Evolutionary conservation across 495 filamentous ascomycete species (phyloP).

Genomic region (Daldinia decipiens): DNA sequence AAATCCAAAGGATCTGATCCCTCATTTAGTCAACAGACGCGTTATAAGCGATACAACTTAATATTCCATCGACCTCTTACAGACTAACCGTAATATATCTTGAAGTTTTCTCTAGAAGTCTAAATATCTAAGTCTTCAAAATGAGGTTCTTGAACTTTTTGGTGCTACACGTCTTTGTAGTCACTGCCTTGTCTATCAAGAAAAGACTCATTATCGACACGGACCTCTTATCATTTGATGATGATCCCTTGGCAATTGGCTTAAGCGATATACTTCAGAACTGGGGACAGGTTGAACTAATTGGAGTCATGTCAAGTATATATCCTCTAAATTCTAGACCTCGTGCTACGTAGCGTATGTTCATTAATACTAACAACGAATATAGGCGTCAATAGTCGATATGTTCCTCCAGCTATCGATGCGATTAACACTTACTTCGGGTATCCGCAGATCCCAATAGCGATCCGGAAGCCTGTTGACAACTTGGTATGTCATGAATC

Average conservation of each 20-base stretch:
- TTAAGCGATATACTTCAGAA: conserved; percentile 29
- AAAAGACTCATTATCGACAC: conserved; percentile 37
- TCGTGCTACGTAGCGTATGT: no score
- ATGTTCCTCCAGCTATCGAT: conserved; percentile 45
- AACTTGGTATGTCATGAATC: conserved; percentile 39
- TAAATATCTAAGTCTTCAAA: conserved; percentile 2
- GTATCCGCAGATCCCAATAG: conserved; percentile 45
- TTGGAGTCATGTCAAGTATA: conserved; percentile 36
- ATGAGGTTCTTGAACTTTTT: conserved; percentile 20
- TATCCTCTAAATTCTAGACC: neutral
- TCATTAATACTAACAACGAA: neutral
- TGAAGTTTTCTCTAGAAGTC: neutral
- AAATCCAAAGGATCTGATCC: neutral
- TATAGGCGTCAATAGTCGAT: conserved; percentile 46
- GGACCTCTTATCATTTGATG: conserved; percentile 33
- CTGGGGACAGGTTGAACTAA: conserved; percentile 36
- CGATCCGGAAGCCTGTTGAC: conserved; percentile 46
- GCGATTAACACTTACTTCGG: conserved; percentile 50
- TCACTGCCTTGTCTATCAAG: conserved; percentile 13
- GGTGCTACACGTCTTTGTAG: neutral
- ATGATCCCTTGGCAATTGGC: conserved; percentile 33
- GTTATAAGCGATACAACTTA: neutral
- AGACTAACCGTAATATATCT: neutral
- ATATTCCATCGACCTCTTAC: neutral
- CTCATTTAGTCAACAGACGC: neutral